Base-by-base conservation (phyloP, 768 basidiomycete species). In the Sarcodon sp. region DNA sequence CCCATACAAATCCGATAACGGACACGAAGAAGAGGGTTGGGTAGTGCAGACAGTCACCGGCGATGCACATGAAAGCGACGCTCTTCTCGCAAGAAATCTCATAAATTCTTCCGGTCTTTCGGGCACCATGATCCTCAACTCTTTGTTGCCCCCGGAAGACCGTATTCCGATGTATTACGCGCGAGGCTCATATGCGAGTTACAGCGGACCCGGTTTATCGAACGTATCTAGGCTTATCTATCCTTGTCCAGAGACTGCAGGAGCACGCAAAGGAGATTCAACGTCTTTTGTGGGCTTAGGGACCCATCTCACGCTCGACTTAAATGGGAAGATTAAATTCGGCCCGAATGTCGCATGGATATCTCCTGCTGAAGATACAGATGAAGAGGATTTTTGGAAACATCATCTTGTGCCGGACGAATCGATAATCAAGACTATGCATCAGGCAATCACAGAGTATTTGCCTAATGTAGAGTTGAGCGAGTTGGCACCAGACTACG, bases 291-390 rank as follows among this genome's bases (percentile, higher is more conserved):
- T 87, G 51, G 86, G 87, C 3, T 71, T 97, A 6, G 94, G 96
- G 3, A 93, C 91, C 9, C 96, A 97, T 65, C 69, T 97, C 21
- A 91, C 90, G 27, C 66, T 97, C 38, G 89, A 92, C 61, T 59
- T 98, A 51, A 74, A 83, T 44, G 86, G 87, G 0, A 83, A 85
- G 51, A 74, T 97, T 46, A 77, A 79, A 32, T 98, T 98, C 62
- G 94, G 94, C 0, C 94, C 94, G 4, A 90, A 97, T 58, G 71
- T 96, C 12, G 84, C 96, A 60, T 89, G 87, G 85, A 70, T 96
- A 55, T 68, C 73, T 2, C 78, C 81, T 2, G 73, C 75, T 21
- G 59, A 64, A 21, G 51, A 69, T 35, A 62, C 72, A 48, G 69
- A 71, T 15, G 74, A 76, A 33, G 64, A 69, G 1, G 84, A 92